Percentiles rank a stretch among this genome's conserved stretches.
Conservation (phyloP, 768 basidiomycete species). For the Agrocybe praecox region DNA sequence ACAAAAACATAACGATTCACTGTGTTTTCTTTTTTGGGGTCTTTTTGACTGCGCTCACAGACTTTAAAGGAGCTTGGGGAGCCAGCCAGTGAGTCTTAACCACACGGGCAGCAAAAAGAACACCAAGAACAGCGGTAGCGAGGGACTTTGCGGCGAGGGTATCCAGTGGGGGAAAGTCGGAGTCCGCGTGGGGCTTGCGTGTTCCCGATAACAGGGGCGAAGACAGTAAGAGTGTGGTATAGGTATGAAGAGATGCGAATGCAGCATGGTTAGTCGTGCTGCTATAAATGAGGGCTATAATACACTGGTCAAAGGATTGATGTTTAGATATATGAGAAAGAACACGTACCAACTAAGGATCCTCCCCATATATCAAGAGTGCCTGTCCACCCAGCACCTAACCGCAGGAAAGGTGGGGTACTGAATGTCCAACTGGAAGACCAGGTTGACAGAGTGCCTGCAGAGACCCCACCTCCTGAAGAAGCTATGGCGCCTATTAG, state of each 20-base stretch:
- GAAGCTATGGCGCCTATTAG: constrained; percentile 51
- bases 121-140: constrained; percentile 30
- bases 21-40: not conserved
- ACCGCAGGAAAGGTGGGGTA: constrained; percentile 47
- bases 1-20: not conserved
- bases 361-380: constrained; percentile 58
- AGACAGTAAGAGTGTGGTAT: constrained; percentile 20
- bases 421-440: constrained; percentile 44
- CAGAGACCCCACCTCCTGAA: constrained; percentile 45
- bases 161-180: constrained; percentile 22
- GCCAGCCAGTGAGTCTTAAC: constrained; percentile 28
- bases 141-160: constrained; percentile 33
- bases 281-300: constrained; percentile 32
- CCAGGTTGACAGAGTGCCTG: constrained; percentile 46
- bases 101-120: constrained; percentile 38
- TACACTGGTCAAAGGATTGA: not conserved
- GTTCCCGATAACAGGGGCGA: constrained; percentile 15
- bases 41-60: not conserved
- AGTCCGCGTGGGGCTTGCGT: constrained; percentile 22
- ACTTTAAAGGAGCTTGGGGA: not conserved
- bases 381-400: constrained; percentile 37
- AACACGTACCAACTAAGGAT: constrained; percentile 39
- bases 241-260: constrained; percentile 25
- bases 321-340: not conserved
- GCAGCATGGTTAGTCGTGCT: constrained; percentile 30